Conservation (phyloP, 208 protist genomes). For the Leishmania gerbilli region DNA sequence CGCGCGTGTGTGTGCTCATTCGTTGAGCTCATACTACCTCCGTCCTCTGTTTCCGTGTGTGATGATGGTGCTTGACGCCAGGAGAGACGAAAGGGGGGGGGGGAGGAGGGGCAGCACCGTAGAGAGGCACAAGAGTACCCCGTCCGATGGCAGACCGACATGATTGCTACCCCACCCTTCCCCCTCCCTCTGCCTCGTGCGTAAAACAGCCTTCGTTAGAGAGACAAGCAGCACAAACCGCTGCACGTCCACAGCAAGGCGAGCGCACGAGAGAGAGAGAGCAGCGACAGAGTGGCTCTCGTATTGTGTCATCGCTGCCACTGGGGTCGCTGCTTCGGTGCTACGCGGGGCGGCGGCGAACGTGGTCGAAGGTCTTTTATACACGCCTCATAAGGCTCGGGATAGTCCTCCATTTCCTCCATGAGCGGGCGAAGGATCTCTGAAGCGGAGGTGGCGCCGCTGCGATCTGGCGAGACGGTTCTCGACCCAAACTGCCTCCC, state of each 20-base stretch:
- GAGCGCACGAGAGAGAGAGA: neutral
- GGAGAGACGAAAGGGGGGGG: neutral
- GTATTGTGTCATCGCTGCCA: neutral
- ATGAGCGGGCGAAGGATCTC: constrained; percentile 62
- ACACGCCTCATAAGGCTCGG: constrained; percentile 51
- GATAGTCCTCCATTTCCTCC: constrained; percentile 58
- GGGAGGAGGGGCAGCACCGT: neutral
- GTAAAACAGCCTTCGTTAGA: neutral
- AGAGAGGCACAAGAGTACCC: neutral
- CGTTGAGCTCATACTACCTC: too few species aligned
- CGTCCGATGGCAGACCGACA: neutral
- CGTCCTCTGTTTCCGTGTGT: neutral
- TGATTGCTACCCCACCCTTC: neutral
- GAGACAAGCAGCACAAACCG: neutral
- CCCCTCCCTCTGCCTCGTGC: neutral
- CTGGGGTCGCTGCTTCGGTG: neutral
- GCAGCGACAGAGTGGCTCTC: neutral
- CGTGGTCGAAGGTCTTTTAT: constrained; percentile 12
- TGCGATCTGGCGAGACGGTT: neutral
- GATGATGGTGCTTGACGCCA: neutral
- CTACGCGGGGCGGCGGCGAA: neutral
- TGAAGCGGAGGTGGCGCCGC: constrained; percentile 14
- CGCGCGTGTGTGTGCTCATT: neutral
- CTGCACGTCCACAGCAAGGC: neutral
- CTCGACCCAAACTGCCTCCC: neutral